Base-by-base conservation (phyloP, 2,329 filamentous ascomycete genomes). In the Scytalidium sp. region DNA sequence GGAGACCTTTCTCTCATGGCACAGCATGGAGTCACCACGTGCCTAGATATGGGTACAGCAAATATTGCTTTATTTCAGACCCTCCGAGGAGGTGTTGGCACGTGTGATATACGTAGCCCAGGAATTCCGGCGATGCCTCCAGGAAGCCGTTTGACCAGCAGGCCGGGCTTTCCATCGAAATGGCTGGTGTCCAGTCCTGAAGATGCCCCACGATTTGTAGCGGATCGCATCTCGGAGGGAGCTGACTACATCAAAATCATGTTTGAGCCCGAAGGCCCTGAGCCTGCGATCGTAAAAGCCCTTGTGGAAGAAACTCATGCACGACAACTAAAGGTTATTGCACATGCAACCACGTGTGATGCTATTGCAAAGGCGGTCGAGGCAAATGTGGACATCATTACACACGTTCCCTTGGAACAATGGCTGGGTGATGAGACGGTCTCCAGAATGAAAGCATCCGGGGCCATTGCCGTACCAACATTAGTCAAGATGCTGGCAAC, bases 221-320 rank as follows among this genome's bases (percentile, higher is more conserved):
- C 45, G 23, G 43, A 27, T 23, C 48, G 48, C 11, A 23, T 47
- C 13, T 15, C 9, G 19, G 43, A 50, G 21, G 43, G 48, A 21
- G 48, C 29, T 4, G 48, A 50, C 23, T 43, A 43, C 10, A 23
- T 51, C 20, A 43, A 47, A 41, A 42, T 52, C 21, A 21, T 43
- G 41, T 22, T 47, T 20, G 44, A 42, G 13, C 40, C 25, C 23
- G 41, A 40, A 32, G 25, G 25, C 8, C 25, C 25, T 8, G 25
- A 29, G 7, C 25, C 7, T 7, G 8, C 25, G 13, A 29, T 29
- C 13, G 25, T 29, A 7, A 29, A 29, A 29, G 25, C 25, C 25
- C 13, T 29, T 7, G 25, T 29, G 13, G 13, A 7, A 29, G 25
- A 29, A 29, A 13, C 25, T 7, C 25, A 13, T 29, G 25, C 13